Conservation (phyloP, 2,329 filamentous ascomycete species). For the Cytospora mali region DNA sequence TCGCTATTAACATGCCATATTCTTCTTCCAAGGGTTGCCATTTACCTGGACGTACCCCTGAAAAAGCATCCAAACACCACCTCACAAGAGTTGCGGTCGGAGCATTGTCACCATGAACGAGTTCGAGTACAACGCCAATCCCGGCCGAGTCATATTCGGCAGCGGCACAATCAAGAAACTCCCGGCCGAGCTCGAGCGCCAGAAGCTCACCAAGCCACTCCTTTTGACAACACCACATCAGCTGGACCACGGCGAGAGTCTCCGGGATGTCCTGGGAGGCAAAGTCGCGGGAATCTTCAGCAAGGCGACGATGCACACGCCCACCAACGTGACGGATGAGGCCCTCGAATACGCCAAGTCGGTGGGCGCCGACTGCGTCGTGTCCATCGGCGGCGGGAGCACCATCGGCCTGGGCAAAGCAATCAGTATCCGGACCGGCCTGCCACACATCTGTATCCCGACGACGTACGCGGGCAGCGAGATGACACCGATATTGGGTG, state of each 20-base stretch:
- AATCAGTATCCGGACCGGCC: slow-evolving; percentile 55
- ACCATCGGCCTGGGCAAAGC: slow-evolving; percentile 65
- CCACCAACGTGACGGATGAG: slow-evolving; percentile 57
- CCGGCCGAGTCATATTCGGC: slow-evolving; percentile 56
- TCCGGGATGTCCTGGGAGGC: slow-evolving; percentile 45
- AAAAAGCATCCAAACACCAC: neutral
- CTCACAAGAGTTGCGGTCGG: neutral
- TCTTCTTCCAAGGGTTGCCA: too few species aligned
- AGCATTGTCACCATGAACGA: slow-evolving; percentile 42
- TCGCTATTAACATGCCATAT: too few species aligned
- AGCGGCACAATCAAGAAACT: slow-evolving; percentile 52
- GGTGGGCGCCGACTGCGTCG: slow-evolving; percentile 53
- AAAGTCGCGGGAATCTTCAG: slow-evolving; percentile 28
- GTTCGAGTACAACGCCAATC: slow-evolving; percentile 57
- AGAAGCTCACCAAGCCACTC: slow-evolving; percentile 50
- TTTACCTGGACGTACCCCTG: slow-evolving; percentile 2
- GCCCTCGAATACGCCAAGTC: slow-evolving; percentile 52
- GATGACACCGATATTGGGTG: slow-evolving; percentile 66
- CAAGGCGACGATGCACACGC: slow-evolving; percentile 64
- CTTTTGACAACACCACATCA: slow-evolving; percentile 58
- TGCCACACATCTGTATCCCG: slow-evolving; percentile 60
- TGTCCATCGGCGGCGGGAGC: slow-evolving; percentile 64
- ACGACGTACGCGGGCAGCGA: slow-evolving; percentile 65
- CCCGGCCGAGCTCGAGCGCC: slow-evolving; percentile 42
- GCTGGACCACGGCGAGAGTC: slow-evolving; percentile 45